A percentile compares a stretch with the other conserved stretches of the same genome.
phyloP scores from a whole-genome alignment of 2,329 filamentous ascomycete species.

The Calonectria pauciramosa region DNA sequence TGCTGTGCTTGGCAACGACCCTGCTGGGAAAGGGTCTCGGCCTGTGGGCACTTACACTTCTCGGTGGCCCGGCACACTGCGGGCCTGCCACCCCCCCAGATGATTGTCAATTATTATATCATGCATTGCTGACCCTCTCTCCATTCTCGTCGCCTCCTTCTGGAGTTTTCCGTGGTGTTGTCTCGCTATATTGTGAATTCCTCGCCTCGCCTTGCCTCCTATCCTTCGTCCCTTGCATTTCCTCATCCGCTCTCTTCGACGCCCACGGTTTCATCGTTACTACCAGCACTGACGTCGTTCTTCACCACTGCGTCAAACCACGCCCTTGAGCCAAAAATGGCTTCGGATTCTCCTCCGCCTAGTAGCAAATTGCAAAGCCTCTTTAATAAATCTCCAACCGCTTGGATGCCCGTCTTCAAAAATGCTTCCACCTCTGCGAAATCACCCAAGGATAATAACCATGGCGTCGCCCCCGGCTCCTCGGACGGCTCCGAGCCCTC shows the following conservation, averaged over 20 bases:
- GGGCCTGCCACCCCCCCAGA: neutral
- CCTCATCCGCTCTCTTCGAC: neutral
- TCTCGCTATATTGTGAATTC: neutral
- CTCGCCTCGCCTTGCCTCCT: neutral
- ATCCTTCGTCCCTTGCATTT: neutral
- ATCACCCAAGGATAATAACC: neutral
- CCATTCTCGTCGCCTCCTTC: neutral
- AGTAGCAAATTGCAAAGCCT: neutral
- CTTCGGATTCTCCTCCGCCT: neutral
- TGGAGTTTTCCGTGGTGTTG: neutral
- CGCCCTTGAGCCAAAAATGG: neutral
- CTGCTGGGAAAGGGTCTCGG: neutral
- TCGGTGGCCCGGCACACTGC: neutral
- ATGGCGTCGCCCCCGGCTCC: neutral
- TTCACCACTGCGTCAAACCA: neutral
- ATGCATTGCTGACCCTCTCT: neutral
- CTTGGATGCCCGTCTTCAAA: neutral
- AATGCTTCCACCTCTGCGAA: neutral
- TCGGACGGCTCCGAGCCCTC: neutral
- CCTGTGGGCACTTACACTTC: neutral
- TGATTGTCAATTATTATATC: neutral
- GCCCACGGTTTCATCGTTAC: neutral
- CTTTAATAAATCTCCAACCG: constrained; percentile 4
- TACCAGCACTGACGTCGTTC: neutral
- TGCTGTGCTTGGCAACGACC: neutral